Base-by-base conservation (phyloP, 2,329 filamentous ascomycete genomes). In the Capronia americana region DNA sequence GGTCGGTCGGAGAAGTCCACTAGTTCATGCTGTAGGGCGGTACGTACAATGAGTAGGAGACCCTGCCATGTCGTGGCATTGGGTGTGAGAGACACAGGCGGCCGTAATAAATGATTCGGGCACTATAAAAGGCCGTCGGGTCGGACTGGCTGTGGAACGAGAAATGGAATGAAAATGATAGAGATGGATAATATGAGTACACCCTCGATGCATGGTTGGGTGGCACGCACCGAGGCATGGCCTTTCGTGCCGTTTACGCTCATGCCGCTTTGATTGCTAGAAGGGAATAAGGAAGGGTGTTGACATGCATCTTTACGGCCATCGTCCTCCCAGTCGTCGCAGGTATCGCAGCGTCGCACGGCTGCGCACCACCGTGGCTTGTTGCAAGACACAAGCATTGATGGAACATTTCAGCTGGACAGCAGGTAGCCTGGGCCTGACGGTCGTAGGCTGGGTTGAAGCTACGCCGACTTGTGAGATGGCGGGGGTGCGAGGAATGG, bases 1-100 rank as follows among this genome's bases (percentile, higher is more conserved):
- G 2, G 38, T n/a, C 17, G 20, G 20, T 51, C 48, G 48, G 48
- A 51, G 48, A 51, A 51, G 48, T 26, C 48, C 48, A 51, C 48
- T 51, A 51, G 48, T 51, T 17, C 48, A 51, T 51, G 48, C 48
- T 26, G 48, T 10, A 51, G 24, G 48, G 48, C 48, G 48, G 48
- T 12, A 24, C 48, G 14, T n/a, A 48, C 44, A 48, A 48, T 2
- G 20, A 20, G 20, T 11, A 20, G 17, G 17, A n/a, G 17, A n/a
- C 17, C 6, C 17, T 34, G 32, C 10, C 32, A 34, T 34, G 10
- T 17, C 38, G 38, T 2, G 38, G 6, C 17, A n/a, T n/a, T n/a
- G 38, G 1, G 38, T 5, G 6, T n/a, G 17, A 17, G 3, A 44
- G 38, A n/a, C 20, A 5, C 7, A 5, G 38, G 17, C 17, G 38